A percentile compares a stretch with the other conserved stretches of the same genome.
These are phyloP conservation scores for Cordyceps tenuipes DNA, from an alignment of 2,329 filamentous ascomycete species.

Conservation along the genomic window DNA sequence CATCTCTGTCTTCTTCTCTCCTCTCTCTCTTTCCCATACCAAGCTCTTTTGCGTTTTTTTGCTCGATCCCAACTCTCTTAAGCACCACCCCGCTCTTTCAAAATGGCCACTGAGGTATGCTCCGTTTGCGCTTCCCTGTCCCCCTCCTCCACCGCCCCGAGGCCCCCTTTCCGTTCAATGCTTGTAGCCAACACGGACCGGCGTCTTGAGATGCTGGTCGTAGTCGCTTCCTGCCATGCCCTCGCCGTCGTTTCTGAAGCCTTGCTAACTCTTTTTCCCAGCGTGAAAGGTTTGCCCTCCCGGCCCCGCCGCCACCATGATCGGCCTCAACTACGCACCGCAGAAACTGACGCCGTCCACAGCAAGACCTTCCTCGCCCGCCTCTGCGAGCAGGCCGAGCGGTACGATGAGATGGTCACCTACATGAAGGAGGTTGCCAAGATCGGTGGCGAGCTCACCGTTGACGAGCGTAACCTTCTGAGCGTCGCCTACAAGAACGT, in stretches of 20 bases:
- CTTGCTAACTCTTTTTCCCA: conserved; percentile 22
- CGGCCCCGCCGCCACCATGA: conserved; percentile 16
- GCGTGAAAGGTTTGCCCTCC: conserved; percentile 58
- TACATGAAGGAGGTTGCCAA: conserved; percentile 99
- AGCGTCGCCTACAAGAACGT: conserved; percentile 99
- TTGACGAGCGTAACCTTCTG: conserved; percentile 97
- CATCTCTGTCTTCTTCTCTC: conserved; percentile 12
- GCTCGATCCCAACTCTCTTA: conserved; percentile 12
- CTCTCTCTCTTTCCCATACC: conserved; percentile 4
- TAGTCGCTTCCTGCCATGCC: neutral
- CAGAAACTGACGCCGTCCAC: conserved; percentile 23
- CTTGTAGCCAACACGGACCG: neutral
- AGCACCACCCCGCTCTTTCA: conserved; percentile 21
- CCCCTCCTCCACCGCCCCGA: conserved; percentile 1
- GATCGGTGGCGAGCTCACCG: conserved; percentile 68
- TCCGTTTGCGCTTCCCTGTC: conserved; percentile 13
- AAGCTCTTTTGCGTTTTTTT: conserved; percentile 4
- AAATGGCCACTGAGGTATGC: conserved; percentile 57
- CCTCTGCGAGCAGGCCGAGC: conserved; percentile 99
- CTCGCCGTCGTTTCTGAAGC: neutral
- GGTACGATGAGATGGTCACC: conserved; percentile 99
- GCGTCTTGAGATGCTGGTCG: neutral
- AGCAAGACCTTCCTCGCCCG: conserved; percentile 99
- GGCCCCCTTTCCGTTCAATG: conserved; percentile 2
- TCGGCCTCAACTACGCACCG: conserved; percentile 12